Percentiles rank a stretch among this genome's conserved stretches.
These are phyloP conservation scores for Neopestalotiopsis rosae DNA, from an alignment of 2,329 filamentous ascomycete genomes.

Conservation along the genomic window DNA sequence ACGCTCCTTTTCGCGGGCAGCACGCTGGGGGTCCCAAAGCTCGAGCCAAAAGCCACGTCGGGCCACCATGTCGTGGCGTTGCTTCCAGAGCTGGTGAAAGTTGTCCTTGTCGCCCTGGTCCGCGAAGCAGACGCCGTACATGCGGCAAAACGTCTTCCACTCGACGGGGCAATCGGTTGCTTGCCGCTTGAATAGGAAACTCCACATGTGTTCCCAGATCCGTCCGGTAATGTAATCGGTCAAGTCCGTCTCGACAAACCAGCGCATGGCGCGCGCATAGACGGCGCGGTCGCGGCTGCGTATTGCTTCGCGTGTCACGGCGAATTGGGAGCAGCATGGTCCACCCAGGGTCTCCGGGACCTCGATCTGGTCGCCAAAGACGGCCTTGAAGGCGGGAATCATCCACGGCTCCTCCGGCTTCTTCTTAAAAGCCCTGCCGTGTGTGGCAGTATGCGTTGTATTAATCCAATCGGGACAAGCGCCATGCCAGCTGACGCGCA, in stretches of 20 bases:
- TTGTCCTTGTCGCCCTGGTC: conserved; percentile 20
- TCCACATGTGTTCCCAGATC: conserved; percentile 42
- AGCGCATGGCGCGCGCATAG: conserved; percentile 35
- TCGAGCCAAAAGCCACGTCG: conserved; percentile 26
- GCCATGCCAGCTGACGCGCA: conserved; percentile 59
- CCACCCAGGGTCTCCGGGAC: conserved; percentile 38
- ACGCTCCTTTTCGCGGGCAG: conserved; percentile 25
- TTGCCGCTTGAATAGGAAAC: conserved; percentile 35
- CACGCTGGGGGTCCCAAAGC: conserved; percentile 26
- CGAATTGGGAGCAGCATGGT: conserved; percentile 43
- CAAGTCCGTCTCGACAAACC: conserved; percentile 35
- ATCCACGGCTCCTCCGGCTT: conserved; percentile 39
- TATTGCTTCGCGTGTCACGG: conserved; percentile 36
- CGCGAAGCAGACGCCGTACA: conserved; percentile 41
- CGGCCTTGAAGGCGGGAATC: conserved; percentile 33
- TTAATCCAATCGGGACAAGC: conserved; percentile 61
- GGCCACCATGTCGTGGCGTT: conserved; percentile 25
- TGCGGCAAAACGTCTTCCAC: conserved; percentile 37
- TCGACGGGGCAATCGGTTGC: conserved; percentile 51
- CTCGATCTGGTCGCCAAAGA: conserved; percentile 29
- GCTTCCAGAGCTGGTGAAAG: conserved; percentile 26
- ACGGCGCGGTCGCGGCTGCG: conserved; percentile 33
- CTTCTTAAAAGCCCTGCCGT: background rate
- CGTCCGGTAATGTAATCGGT: conserved; percentile 38
- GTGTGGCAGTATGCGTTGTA: conserved; percentile 27